These are phyloP conservation scores for Symbiodinium natans DNA, from an alignment of 73 alveolate species.

Conservation along the genomic window DNA sequence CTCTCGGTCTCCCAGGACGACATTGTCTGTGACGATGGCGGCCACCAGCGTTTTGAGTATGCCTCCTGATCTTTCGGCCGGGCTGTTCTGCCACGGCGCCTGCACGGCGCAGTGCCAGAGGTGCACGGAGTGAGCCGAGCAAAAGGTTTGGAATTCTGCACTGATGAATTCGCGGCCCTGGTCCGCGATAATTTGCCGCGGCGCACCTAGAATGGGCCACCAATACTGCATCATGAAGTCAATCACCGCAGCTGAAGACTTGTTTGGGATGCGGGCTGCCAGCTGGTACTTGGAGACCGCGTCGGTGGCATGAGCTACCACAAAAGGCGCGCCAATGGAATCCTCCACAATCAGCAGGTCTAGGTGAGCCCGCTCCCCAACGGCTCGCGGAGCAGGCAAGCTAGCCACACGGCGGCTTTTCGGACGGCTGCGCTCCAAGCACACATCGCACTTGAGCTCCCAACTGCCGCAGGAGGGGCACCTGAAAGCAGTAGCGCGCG, in stretches of 20 bases:
- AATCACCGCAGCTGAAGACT: not conserved
- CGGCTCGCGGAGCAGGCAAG: not conserved
- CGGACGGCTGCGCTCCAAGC: not conserved
- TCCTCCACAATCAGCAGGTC: constrained; percentile 29
- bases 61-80: not conserved
- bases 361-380: not conserved
- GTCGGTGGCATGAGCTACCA: not conserved
- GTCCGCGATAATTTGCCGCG: not conserved
- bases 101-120: not conserved
- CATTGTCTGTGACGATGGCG: no score
- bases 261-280: not conserved
- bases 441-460: not conserved
- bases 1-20: no score
- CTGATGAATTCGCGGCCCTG: not conserved
- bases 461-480: constrained; percentile 4
- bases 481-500: not conserved
- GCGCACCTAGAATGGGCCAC: not conserved
- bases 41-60: not conserved
- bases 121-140: not conserved
- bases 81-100: constrained; percentile 46
- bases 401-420: not conserved
- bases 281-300: not conserved
- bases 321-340: not conserved
- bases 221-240: not conserved
- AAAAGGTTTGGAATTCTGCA: not conserved